These are phyloP conservation scores for Suhomyces kunorum DNA, from an alignment of 1,139 yeast genomes.

Conservation along the genomic window DNA sequence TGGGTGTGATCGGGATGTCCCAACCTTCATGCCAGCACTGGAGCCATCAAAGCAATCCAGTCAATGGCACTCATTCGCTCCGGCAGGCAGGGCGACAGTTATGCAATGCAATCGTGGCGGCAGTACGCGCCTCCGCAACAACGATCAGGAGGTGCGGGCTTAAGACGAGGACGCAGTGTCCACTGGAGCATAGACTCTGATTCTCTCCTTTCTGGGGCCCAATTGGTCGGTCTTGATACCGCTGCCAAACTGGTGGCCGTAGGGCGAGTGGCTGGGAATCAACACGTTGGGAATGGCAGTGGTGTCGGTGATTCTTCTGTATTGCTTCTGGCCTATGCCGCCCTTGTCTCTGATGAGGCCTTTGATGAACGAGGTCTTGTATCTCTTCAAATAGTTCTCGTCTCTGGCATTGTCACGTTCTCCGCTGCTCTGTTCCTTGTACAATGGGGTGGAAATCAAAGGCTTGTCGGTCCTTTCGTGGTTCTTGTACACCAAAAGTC, in stretches of 20 bases:
- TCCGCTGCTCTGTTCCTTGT: constrained; percentile 34
- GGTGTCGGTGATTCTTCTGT: constrained; percentile 36
- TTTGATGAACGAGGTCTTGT: constrained; percentile 46
- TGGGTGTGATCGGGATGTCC: neutral
- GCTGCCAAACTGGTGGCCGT: constrained; percentile 46
- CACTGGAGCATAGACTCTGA: constrained; percentile 43
- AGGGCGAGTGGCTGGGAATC: constrained; percentile 48
- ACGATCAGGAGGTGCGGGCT: neutral
- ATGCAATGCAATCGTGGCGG: constrained; percentile 5
- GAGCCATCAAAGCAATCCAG: constrained; percentile 5
- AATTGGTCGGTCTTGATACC: constrained; percentile 47
- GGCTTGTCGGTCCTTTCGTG: constrained; percentile 41
- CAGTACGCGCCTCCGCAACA: neutral
- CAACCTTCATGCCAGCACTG: constrained; percentile 3
- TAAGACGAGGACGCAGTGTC: constrained; percentile 11
- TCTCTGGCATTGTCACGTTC: constrained; percentile 41
- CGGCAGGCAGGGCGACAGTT: constrained; percentile 4
- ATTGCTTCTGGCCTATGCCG: constrained; percentile 48
- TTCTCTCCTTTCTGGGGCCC: constrained; percentile 51
- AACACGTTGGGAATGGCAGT: constrained; percentile 35
- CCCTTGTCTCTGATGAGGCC: constrained; percentile 50
- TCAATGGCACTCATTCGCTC: constrained; percentile 4
- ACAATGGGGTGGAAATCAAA: constrained; percentile 40
- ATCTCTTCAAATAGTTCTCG: constrained; percentile 40
- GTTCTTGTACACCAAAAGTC: constrained; percentile 41